Percentiles rank a stretch among this genome's conserved stretches.
Conservation (phyloP, 2,329 filamentous ascomycete genomes). For the Hortaea werneckii region DNA sequence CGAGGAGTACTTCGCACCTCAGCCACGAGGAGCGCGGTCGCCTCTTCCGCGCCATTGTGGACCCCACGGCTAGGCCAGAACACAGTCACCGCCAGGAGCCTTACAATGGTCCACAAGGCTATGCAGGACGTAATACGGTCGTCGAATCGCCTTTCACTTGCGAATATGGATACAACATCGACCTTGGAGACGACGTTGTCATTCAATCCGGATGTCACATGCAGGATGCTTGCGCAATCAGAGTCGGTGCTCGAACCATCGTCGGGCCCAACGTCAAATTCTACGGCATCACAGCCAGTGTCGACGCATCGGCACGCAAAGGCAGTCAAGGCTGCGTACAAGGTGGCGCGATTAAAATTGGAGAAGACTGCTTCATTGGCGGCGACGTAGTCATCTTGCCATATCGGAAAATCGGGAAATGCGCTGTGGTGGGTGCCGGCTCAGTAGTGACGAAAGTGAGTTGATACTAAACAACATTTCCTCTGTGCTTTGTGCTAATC, state of each 20-base stretch:
- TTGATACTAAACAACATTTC: conserved; percentile 3
- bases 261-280: conserved; percentile 77
- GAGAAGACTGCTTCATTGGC: conserved; percentile 59
- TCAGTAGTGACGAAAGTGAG: conserved; percentile 46
- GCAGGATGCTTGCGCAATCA: conserved; percentile 74
- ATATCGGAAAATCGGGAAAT: conserved; percentile 44
- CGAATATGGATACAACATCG: conserved; percentile 93
- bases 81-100: conserved; percentile 9
- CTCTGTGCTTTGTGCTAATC: not conserved
- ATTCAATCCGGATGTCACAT: conserved; percentile 78
- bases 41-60: conserved; percentile 61
- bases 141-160: conserved; percentile 86
- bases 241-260: conserved; percentile 63
- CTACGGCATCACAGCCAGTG: conserved; percentile 62
- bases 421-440: conserved; percentile 44
- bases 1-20: conserved; percentile 41
- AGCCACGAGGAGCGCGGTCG: conserved; percentile 53
- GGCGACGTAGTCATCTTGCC: conserved; percentile 51
- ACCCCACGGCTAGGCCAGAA: conserved; percentile 46
- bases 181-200: conserved; percentile 72
- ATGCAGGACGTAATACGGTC: conserved; percentile 62
- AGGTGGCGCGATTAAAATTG: conserved; percentile 64
- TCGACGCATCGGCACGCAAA: conserved; percentile 62
- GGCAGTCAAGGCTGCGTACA: conserved; percentile 63
- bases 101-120: conserved; percentile 35